Percentiles rank a stretch among this genome's conserved stretches.
These are phyloP conservation scores for Fomitopsis betulina DNA, from an alignment of 1,284 basidiomycete species.

Conservation along the genomic window DNA sequence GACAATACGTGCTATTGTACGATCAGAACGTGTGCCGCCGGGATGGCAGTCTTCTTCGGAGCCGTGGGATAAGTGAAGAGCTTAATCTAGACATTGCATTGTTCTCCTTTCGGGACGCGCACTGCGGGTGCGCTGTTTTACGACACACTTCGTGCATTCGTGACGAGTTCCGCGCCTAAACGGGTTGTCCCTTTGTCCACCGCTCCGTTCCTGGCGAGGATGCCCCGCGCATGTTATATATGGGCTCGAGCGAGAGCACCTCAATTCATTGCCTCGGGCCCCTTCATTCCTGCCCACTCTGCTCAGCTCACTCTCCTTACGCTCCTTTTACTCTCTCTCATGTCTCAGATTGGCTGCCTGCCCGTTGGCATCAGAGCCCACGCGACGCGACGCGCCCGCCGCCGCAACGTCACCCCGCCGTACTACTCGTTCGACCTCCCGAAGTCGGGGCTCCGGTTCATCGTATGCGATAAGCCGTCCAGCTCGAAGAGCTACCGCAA, in stretches of 20 bases:
- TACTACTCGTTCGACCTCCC: slow-evolving; percentile 2
- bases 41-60: background rate
- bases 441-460: background rate
- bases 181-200: background rate
- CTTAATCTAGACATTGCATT: background rate
- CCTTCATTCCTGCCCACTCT: background rate
- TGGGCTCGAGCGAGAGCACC: background rate
- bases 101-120: background rate
- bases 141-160: background rate
- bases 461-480: slow-evolving; percentile 5
- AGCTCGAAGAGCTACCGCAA: slow-evolving; percentile 3
- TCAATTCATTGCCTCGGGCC: background rate
- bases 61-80: background rate
- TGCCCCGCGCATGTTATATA: background rate
- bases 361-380: background rate
- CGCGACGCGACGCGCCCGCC: background rate
- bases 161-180: background rate
- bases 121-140: background rate
- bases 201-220: background rate
- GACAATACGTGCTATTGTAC: background rate
- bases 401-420: slow-evolving; percentile 1
- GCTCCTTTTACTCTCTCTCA: background rate
- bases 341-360: background rate
- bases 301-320: background rate
- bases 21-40: background rate